phyloP scores from a whole-genome alignment of 345 rosid species.

The Tarenaya hassleriana region DNA sequence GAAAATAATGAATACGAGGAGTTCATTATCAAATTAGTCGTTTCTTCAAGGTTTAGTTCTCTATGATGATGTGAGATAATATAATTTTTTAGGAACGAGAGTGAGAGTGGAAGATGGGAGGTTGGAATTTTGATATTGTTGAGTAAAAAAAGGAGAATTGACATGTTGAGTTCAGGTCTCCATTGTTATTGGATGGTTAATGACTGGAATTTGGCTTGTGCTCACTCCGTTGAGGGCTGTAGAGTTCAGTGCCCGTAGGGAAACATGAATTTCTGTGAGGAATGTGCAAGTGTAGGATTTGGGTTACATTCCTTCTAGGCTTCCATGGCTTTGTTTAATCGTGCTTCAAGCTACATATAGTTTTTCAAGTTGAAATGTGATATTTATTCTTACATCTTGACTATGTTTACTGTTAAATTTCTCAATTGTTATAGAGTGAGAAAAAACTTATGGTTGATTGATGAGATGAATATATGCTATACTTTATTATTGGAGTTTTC shows the following conservation, averaged over 20 bases:
- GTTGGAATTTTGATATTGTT: background rate
- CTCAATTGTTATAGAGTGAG: background rate
- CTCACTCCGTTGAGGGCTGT: background rate
- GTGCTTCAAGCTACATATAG: no score
- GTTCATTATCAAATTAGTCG: no score
- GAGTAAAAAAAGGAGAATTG: background rate
- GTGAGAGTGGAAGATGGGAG: background rate
- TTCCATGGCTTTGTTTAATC: background rate
- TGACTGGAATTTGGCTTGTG: no score
- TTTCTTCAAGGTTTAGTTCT: background rate
- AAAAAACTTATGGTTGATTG: background rate
- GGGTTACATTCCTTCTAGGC: background rate
- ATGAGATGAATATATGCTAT: background rate
- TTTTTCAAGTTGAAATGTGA: no score
- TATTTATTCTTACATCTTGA: no score
- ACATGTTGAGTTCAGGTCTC: background rate
- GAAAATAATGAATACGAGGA: constrained; percentile 1
- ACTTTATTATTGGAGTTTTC: constrained; percentile 3
- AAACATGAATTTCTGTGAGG: background rate
- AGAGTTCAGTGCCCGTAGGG: constrained; percentile 1
- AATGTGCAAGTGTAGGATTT: constrained; percentile 7
- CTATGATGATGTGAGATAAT: background rate
- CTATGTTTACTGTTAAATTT: background rate
- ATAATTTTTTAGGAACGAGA: background rate
- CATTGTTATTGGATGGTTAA: constrained; percentile 11